Evolutionary conservation across 2,329 filamentous ascomycete species (phyloP).

Genomic region (Lachnellula hyalina): DNA sequence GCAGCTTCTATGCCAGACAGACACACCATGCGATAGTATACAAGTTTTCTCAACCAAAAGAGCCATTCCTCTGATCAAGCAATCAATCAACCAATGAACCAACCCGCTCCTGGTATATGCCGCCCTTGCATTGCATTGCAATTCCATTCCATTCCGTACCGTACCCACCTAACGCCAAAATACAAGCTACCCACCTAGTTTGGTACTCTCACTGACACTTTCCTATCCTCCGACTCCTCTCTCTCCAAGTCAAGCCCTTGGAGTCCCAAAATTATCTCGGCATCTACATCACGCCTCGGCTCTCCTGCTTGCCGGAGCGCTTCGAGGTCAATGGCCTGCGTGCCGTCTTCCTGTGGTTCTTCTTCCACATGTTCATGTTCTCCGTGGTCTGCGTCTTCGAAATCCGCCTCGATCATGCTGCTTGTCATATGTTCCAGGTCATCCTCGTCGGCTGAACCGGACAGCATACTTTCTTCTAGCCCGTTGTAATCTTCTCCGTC

Average conservation of each 20-base stretch:
- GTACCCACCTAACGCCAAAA: constrained; percentile 7
- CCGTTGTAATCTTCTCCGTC: constrained; percentile 40
- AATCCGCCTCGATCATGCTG: constrained; percentile 28
- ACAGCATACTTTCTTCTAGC: constrained; percentile 25
- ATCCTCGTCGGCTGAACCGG: constrained; percentile 23
- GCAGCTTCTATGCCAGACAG: constrained; percentile 3
- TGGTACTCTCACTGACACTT: constrained; percentile 9
- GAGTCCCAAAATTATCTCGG: constrained; percentile 56
- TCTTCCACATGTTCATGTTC: constrained; percentile 30
- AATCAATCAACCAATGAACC: no score
- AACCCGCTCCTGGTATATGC: constrained; percentile 12
- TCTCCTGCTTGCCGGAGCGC: constrained; percentile 12
- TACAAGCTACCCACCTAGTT: neutral
- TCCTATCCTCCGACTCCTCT: constrained; percentile 20
- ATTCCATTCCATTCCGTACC: neutral
- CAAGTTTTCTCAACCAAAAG: neutral
- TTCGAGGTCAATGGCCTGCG: constrained; percentile 1
- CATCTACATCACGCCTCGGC: constrained; percentile 42
- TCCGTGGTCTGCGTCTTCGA: constrained; percentile 22
- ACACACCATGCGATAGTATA: constrained; percentile 5
- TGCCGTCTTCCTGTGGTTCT: constrained; percentile 14
- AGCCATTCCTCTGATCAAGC: no score
- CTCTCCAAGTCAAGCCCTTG: constrained; percentile 46
- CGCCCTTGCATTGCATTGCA: neutral
- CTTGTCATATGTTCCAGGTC: constrained; percentile 16